Percentiles rank a stretch among this genome's conserved stretches.
These are phyloP conservation scores for Hypoxylon sp. DNA, from an alignment of 2,329 filamentous ascomycete species.

Conservation along the genomic window DNA sequence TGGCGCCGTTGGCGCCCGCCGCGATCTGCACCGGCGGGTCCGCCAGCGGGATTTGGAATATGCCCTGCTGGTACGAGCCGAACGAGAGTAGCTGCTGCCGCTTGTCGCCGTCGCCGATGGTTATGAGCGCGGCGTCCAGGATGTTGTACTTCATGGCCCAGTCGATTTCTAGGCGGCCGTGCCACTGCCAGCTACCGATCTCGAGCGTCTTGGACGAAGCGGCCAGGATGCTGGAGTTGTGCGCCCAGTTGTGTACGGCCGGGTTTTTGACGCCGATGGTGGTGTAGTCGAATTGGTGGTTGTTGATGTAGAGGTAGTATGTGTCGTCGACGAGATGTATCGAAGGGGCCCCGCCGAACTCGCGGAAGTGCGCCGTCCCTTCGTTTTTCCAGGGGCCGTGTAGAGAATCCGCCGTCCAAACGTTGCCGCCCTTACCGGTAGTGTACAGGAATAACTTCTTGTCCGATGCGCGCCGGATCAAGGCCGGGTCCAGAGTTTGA, in stretches of 20 bases:
- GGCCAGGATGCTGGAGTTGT: constrained; percentile 40
- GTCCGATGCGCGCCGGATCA: constrained; percentile 44
- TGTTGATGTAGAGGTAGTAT: constrained; percentile 46
- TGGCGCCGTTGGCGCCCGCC: constrained; percentile 24
- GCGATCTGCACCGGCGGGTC: constrained; percentile 37
- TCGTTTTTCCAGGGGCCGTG: constrained; percentile 45
- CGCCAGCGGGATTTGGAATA: constrained; percentile 45
- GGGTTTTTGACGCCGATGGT: constrained; percentile 36
- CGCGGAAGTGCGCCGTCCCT: constrained; percentile 30
- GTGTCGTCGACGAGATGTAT: constrained; percentile 39
- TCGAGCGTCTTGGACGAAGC: constrained; percentile 41
- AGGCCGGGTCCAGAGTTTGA: constrained; percentile 41
- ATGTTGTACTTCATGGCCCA: constrained; percentile 45
- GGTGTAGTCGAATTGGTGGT: constrained; percentile 43
- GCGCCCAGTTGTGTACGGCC: constrained; percentile 28
- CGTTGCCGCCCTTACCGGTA: constrained; percentile 41
- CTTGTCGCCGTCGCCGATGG: constrained; percentile 24
- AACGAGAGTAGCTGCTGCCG: constrained; percentile 40
- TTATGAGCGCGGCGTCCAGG: constrained; percentile 42
- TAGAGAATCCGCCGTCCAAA: constrained; percentile 44
- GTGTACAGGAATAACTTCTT: constrained; percentile 45
- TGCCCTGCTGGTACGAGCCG: constrained; percentile 45
- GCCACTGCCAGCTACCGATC: constrained; percentile 37
- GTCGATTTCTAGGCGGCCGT: constrained; percentile 41
- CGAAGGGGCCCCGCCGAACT: constrained; percentile 41